Evolutionary conservation across 768 basidiomycete species (phyloP), one percentile per base, ranked within the genome.

Genomic region (Sporobolomyces phaffii): DNA sequence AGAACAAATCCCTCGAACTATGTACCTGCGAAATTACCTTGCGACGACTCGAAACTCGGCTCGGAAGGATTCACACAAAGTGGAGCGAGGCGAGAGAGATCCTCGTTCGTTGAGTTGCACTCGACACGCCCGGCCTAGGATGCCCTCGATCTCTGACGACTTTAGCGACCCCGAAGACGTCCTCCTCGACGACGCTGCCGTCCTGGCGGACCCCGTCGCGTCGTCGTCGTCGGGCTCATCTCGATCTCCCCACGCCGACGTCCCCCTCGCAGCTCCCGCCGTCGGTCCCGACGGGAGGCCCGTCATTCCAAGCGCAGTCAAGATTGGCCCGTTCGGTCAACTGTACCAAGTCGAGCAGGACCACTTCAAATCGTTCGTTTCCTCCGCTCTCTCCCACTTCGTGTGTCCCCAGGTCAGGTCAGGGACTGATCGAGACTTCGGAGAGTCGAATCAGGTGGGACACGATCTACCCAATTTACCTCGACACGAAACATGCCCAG

Each of bases 401-500:
- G n/a, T n/a, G n/a, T n/a, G n/a, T n/a, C n/a, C n/a, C n/a, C n/a
- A n/a, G n/a, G n/a, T n/a, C n/a, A n/a, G n/a, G n/a, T n/a, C n/a
- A n/a, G n/a, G n/a, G n/a, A n/a, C n/a, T n/a, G n/a, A n/a, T n/a
- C n/a, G n/a, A n/a, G n/a, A n/a, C n/a, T n/a, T n/a, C n/a, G n/a
- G n/a, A n/a, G n/a, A n/a, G n/a, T n/a, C n/a, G n/a, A n/a, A n/a
- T n/a, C 62, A 72, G 70, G 10, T 72, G 66, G 65, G 60, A 64
- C 24, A 62, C 56, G 36, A 43, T 98, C 75, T 99, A 98, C 77
- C 94, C 94, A 8, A 88, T 97, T 75, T 97, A 97, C 78, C 84
- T 98, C 62, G 94, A 98, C 78, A 92, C 93, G 40, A 96, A 97
- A 77, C 87, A 87, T 2, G 86, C 92, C 1, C 89, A 90, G 77